phyloP scores from a whole-genome alignment of 306 rosid species.

The Rosa rugosa region DNA sequence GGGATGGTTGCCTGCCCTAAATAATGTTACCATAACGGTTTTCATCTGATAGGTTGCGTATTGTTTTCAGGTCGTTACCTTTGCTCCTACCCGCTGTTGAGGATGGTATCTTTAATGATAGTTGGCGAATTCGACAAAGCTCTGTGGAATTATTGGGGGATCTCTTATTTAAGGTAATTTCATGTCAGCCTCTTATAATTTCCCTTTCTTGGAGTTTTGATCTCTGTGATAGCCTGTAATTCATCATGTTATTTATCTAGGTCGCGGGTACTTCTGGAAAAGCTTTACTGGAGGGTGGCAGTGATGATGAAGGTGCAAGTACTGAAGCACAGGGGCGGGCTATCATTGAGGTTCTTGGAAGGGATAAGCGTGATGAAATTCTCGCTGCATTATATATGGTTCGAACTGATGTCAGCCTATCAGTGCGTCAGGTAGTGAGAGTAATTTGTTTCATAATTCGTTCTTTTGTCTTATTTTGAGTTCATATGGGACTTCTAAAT shows the following conservation, averaged over 20 bases:
- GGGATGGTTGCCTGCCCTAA: background rate
- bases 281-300: slow-evolving; percentile 98
- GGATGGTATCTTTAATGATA: slow-evolving; percentile 96
- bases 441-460: background rate
- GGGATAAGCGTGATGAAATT: slow-evolving; percentile 84
- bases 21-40: background rate
- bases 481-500: slow-evolving; percentile 1
- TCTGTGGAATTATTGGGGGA: slow-evolving; percentile 96
- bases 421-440: slow-evolving; percentile 90
- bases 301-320: slow-evolving; percentile 99
- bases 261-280: slow-evolving; percentile 99
- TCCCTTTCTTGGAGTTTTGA: slow-evolving; percentile 17
- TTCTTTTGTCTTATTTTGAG: background rate
- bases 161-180: slow-evolving; percentile 82
- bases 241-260: slow-evolving; percentile 34
- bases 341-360: slow-evolving; percentile 89
- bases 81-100: slow-evolving; percentile 96
- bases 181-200: slow-evolving; percentile 13
- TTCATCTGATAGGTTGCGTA: slow-evolving; percentile 1
- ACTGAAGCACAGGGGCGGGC: slow-evolving; percentile 99
- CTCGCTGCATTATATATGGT: slow-evolving; percentile 98
- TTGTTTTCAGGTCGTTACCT: slow-evolving; percentile 70
- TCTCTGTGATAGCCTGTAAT: slow-evolving; percentile 17
- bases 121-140: slow-evolving; percentile 97
- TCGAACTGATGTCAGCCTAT: slow-evolving; percentile 90